Percentiles rank a stretch among this genome's conserved stretches.
phyloP scores from a whole-genome alignment of 257 asterid species.

The Salvia rosmarinus region DNA sequence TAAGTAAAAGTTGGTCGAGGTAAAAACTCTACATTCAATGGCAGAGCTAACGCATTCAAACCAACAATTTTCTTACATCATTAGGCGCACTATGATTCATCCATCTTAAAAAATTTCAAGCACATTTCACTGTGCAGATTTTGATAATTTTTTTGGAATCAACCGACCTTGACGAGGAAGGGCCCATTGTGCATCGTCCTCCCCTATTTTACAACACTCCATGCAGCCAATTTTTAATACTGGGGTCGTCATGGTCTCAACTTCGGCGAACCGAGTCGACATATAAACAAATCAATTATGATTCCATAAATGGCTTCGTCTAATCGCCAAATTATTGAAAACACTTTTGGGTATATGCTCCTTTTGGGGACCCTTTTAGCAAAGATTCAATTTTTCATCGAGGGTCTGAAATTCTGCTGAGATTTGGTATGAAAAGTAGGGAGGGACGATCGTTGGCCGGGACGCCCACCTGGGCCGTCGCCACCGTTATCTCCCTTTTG shows the following conservation, averaged over 20 bases:
- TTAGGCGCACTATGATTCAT: background rate
- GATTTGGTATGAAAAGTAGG: conserved; percentile 28
- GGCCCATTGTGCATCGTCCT: conserved; percentile 40
- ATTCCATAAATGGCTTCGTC: conserved; percentile 22
- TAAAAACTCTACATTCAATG: conserved; percentile 1
- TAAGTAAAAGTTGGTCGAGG: conserved; percentile 12
- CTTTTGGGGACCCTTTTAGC: background rate
- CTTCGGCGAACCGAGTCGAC: conserved; percentile 32
- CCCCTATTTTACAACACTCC: conserved; percentile 36
- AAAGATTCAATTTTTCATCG: background rate
- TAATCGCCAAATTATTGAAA: background rate
- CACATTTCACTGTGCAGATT: background rate
- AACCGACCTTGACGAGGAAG: conserved; percentile 8
- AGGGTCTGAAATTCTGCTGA: no score
- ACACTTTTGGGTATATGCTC: background rate
- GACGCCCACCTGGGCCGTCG: conserved; percentile 67
- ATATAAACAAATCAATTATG: conserved; percentile 17
- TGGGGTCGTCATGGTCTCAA: conserved; percentile 18
- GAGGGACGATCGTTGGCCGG: conserved; percentile 52
- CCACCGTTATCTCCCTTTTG: conserved; percentile 50
- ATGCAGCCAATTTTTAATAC: conserved; percentile 46
- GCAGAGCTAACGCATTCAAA: background rate
- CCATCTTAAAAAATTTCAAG: background rate
- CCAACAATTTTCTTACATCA: conserved; percentile 1
- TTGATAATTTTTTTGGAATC: background rate